A percentile compares a stretch with the other conserved stretches of the same genome.
Evolutionary conservation across 2,329 filamentous ascomycete species (phyloP).

Genomic region (Meredithiella fracta): DNA sequence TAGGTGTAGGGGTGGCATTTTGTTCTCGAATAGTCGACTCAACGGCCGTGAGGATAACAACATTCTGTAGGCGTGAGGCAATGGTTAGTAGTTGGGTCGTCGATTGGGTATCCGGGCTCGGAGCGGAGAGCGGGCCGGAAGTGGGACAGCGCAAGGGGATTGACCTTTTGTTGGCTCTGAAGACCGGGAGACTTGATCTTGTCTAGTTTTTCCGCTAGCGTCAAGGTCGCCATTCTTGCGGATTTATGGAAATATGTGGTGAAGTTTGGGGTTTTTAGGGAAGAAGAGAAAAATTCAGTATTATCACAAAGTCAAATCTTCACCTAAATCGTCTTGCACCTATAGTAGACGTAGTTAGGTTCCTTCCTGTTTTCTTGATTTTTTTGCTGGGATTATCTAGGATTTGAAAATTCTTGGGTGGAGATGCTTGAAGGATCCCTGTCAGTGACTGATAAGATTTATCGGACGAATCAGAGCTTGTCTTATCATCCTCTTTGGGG

Average conservation of each 20-base stretch:
- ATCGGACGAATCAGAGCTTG: constrained; percentile 3
- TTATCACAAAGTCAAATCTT: background rate
- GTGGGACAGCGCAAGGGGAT: background rate
- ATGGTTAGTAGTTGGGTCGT: background rate
- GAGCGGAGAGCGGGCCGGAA: background rate
- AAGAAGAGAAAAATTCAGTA: background rate
- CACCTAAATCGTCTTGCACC: background rate
- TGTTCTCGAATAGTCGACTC: constrained; percentile 86
- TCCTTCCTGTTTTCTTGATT: constrained; percentile 4
- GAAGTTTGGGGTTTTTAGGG: background rate
- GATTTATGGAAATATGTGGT: constrained; percentile 15
- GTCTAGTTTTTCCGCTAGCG: constrained; percentile 76
- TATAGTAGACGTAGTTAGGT: background rate
- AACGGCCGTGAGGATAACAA: constrained; percentile 74
- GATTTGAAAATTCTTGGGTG: constrained; percentile 14
- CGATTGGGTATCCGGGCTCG: background rate
- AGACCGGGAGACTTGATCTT: constrained; percentile 95
- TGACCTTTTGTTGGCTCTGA: constrained; percentile 81
- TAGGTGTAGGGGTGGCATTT: constrained; percentile 65
- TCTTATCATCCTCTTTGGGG: constrained; percentile 8
- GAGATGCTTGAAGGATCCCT: background rate
- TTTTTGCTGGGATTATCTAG: constrained; percentile 6
- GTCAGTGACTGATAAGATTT: constrained; percentile 4
- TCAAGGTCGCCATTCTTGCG: constrained; percentile 30
- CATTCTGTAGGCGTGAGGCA: constrained; percentile 46